Percentiles rank a stretch among this genome's conserved stretches.
phyloP scores from a whole-genome alignment of 139 green algal species.

The Nannochloris sp. region DNA sequence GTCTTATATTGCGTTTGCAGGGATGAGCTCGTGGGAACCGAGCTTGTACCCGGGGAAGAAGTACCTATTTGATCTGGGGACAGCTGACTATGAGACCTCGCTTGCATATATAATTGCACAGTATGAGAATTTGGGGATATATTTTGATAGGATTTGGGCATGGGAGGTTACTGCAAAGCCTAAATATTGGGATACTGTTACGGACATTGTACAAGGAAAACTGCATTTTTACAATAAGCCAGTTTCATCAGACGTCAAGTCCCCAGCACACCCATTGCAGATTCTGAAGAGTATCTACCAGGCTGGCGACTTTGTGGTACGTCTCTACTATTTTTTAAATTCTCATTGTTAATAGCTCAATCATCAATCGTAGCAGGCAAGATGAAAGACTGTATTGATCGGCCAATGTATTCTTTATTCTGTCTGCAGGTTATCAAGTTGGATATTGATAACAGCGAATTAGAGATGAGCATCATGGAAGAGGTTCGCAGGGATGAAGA shows the following conservation, averaged over 20 bases:
- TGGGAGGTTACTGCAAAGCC: slow-evolving; percentile 3
- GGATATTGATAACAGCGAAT: slow-evolving; percentile 8
- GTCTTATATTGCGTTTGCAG: slow-evolving; percentile 5
- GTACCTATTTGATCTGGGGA: slow-evolving; percentile 9
- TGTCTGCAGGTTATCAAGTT: slow-evolving; percentile 8
- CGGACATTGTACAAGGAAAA: slow-evolving; percentile 3
- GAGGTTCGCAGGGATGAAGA: not conserved
- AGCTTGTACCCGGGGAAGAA: slow-evolving; percentile 5
- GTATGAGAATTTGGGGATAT: not conserved
- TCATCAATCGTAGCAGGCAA: too few species aligned
- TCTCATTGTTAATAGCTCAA: too few species aligned
- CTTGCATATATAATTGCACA: slow-evolving; percentile 1
- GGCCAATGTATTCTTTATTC: not conserved
- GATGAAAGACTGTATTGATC: too few species aligned
- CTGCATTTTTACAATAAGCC: slow-evolving; percentile 8
- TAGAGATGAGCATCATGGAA: slow-evolving; percentile 7
- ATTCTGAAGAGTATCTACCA: slow-evolving; percentile 4
- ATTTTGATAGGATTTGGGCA: slow-evolving; percentile 8
- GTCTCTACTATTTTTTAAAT: not conserved
- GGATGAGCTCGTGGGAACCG: not conserved
- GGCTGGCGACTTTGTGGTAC: slow-evolving; percentile 4
- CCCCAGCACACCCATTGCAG: not conserved
- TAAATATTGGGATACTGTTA: slow-evolving; percentile 6
- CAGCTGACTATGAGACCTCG: slow-evolving; percentile 3
- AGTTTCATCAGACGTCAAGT: slow-evolving; percentile 1